A percentile compares a stretch with the other conserved stretches of the same genome.
These are phyloP conservation scores for Pseudofabraea citricarpa DNA, from an alignment of 2,329 filamentous ascomycete genomes.

Conservation along the genomic window DNA sequence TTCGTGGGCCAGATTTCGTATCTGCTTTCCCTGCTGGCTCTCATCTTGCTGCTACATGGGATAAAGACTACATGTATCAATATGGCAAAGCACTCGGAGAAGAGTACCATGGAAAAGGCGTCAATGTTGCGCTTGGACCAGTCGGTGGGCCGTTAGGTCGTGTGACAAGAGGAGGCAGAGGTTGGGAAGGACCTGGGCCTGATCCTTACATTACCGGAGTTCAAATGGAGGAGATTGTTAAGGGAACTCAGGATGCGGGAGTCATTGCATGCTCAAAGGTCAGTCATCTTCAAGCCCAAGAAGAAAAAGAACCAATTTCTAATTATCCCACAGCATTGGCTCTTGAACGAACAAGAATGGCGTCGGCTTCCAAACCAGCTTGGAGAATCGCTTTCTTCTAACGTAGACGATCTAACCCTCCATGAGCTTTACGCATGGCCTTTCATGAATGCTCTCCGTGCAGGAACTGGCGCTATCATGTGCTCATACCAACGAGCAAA, in stretches of 20 bases:
- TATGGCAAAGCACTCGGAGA: conserved; percentile 70
- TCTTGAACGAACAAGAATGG: conserved; percentile 70
- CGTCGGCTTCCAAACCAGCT: conserved; percentile 11
- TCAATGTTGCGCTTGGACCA: conserved; percentile 65
- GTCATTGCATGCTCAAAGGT: conserved; percentile 50
- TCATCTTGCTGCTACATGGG: conserved; percentile 64
- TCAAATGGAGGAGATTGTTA: conserved; percentile 54
- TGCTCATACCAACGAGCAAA: conserved; percentile 75
- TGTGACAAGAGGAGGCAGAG: conserved; percentile 58
- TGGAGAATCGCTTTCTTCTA: conserved; percentile 63
- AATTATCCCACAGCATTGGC: conserved; percentile 48
- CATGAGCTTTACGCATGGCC: conserved; percentile 83
- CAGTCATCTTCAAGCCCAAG: conserved; percentile 37
- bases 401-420: conserved; percentile 69
- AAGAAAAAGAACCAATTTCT: neutral
- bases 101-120: conserved; percentile 72
- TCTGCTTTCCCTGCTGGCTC: conserved; percentile 64
- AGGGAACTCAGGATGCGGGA: conserved; percentile 45
- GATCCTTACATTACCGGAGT: conserved; percentile 43
- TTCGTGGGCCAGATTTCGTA: conserved; percentile 45
- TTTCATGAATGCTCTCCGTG: conserved; percentile 71
- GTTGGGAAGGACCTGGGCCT: conserved; percentile 54
- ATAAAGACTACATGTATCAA: conserved; percentile 61
- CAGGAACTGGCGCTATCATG: conserved; percentile 77
- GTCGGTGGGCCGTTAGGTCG: conserved; percentile 63